Conservation (phyloP, 2,329 filamentous ascomycete genomes). For the Scedosporium dehoogii region DNA sequence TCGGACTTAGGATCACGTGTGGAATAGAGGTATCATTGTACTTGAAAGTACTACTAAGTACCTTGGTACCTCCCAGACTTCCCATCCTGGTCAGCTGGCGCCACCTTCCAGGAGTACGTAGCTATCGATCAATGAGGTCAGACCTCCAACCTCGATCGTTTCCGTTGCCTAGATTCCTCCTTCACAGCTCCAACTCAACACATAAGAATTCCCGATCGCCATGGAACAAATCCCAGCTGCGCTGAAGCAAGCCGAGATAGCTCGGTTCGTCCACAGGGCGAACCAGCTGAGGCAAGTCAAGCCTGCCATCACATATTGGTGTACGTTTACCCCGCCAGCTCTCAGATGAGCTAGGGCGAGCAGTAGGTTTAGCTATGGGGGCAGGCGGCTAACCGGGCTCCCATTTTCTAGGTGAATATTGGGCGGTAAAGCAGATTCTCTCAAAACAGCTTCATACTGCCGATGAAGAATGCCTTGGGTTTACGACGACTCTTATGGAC, state of each 20-base stretch:
- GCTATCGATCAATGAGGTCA: neutral
- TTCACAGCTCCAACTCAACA: neutral
- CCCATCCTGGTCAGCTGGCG: neutral
- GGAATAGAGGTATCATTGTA: no score
- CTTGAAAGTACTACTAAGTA: no score
- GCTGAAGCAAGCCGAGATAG: conserved; percentile 72
- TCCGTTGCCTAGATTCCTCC: neutral
- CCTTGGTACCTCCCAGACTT: no score
- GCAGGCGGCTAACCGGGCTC: neutral
- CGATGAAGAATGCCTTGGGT: conserved; percentile 69
- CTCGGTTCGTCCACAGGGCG: conserved; percentile 74
- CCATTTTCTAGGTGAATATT: conserved; percentile 63
- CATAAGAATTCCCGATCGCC: neutral
- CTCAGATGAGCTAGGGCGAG: neutral
- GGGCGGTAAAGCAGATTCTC: conserved; percentile 87
- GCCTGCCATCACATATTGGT: conserved; percentile 91
- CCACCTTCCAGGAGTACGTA: neutral
- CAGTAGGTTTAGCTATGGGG: neutral
- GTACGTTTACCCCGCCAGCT: conserved; percentile 41
- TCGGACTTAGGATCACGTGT: no score
- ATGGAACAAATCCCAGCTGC: conserved; percentile 51
- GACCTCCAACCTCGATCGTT: neutral
- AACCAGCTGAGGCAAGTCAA: conserved; percentile 75
- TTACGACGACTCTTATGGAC: conserved; percentile 80
- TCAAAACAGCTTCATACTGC: conserved; percentile 66